phyloP scores from a whole-genome alignment of 1,139 yeast species.

The Candida sojae region DNA sequence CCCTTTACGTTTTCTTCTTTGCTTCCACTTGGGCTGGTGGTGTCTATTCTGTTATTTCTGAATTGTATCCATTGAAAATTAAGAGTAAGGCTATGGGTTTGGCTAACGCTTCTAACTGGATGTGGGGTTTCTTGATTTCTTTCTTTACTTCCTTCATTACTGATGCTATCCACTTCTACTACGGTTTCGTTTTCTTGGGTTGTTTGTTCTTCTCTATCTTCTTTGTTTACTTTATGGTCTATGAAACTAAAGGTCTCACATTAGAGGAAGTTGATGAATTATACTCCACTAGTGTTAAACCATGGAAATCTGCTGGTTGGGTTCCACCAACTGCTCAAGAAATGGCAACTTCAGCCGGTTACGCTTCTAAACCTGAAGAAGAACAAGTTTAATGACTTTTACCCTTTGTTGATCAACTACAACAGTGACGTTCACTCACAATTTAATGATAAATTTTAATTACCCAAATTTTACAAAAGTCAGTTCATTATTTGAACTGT shows the following conservation, averaged over 20 bases:
- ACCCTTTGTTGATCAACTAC: not conserved
- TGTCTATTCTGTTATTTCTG: slow-evolving; percentile 77
- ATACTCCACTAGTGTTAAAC: slow-evolving; percentile 44
- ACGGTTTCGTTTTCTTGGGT: slow-evolving; percentile 77
- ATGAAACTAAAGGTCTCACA: slow-evolving; percentile 63
- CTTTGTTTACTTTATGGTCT: slow-evolving; percentile 55
- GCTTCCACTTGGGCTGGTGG: slow-evolving; percentile 90
- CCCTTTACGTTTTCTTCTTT: slow-evolving; percentile 78
- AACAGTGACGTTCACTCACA: not conserved
- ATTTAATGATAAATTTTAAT: not conserved
- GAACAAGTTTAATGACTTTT: slow-evolving; percentile 18
- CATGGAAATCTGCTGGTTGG: slow-evolving; percentile 52
- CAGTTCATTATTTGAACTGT: not conserved
- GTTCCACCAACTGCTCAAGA: slow-evolving; percentile 40
- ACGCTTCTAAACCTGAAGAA: slow-evolving; percentile 23
- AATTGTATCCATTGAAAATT: slow-evolving; percentile 75
- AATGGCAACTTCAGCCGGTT: slow-evolving; percentile 34
- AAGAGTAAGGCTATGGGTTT: slow-evolving; percentile 80
- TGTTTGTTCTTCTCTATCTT: slow-evolving; percentile 58
- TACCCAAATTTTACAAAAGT: not conserved
- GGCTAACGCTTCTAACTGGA: slow-evolving; percentile 77
- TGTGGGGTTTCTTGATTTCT: slow-evolving; percentile 76
- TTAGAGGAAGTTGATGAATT: slow-evolving; percentile 67
- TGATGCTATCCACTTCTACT: slow-evolving; percentile 42
- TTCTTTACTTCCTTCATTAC: slow-evolving; percentile 75